Evolutionary conservation across 257 asterid species (phyloP), one percentile per base, ranked within the genome.

Genomic region (Schizonepeta tenuifolia): DNA sequence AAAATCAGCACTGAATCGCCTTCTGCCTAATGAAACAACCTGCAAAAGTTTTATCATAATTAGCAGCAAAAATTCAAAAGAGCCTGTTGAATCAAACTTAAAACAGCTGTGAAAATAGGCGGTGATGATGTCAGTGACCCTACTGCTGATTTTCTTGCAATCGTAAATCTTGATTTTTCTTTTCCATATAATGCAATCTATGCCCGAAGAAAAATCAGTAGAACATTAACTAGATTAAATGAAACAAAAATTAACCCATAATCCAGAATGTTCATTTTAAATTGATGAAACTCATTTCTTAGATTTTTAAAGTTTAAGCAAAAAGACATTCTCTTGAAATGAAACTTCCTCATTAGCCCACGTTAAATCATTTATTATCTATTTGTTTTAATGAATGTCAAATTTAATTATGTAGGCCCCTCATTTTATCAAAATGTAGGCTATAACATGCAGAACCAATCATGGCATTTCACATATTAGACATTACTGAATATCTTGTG

Each of bases 11-110:
- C 98, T 94, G 53, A 94, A 86, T 81, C 70, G 86, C 81, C 56
- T 86, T 81, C 98, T 84, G 60, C 98, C 98, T 13, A 86, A 6
- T 3, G 96, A 82, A 55, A 84, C 79, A 50, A 78, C 86, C 98
- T 94, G 89, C 83, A 81, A 62, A 65, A 40, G 50, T 51, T 18
- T 5, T 28, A 44, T 67, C 33, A 38, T 53, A 21, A 60, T 65
- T 62, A 58, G 44, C 9, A 56, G 40, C 63, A 7, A 24, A 6
- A 49, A 46, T 5, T 31, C 36, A 31, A 31, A 31, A 31, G 36
- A 31, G 36, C 36, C 7, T 5, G 7, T 43, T 10, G 15, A 14
- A 43, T 43, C 49, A 43, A 43, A 43, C 49, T 43, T 1, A 43
- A 43, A 14, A 43, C 5, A 9, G 12, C 14, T 3, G n/a, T 43